Conservation (phyloP, 371 early-diverging fungal genomes). For the Massospora cicadina region DNA sequence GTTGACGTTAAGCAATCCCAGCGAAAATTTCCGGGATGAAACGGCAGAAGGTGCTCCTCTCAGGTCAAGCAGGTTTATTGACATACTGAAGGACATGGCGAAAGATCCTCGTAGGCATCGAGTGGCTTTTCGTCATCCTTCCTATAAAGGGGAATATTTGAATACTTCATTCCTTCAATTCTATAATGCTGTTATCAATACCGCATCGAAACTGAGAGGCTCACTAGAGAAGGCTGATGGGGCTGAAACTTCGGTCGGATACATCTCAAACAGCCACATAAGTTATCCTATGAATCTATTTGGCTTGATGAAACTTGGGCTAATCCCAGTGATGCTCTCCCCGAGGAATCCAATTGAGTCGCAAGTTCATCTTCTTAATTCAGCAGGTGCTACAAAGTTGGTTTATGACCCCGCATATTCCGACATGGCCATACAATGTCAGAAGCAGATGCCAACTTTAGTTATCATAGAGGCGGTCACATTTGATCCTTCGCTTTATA, state of each 20-base stretch:
- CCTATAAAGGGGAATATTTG: not conserved
- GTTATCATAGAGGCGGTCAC: not conserved
- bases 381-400: not conserved
- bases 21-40: too few relatives aligned
- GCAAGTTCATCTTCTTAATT: not conserved
- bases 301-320: not conserved
- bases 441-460: not conserved
- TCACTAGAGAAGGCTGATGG: not conserved
- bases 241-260: not conserved
- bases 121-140: not conserved
- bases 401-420: not conserved
- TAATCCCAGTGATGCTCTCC: not conserved
- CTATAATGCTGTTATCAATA: not conserved
- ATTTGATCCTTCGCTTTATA: not conserved
- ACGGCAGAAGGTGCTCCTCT: too few relatives aligned
- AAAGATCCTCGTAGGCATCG: not conserved
- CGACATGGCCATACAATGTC: not conserved
- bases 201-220: not conserved
- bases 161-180: not conserved
- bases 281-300: not conserved
- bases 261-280: not conserved
- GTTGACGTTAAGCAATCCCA: too few relatives aligned
- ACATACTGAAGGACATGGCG: not conserved
- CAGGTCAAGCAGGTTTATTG: not conserved
- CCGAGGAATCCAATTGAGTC: not conserved